phyloP scores from a whole-genome alignment of 169 alveolate genomes.

The Eimeria tenella region DNA sequence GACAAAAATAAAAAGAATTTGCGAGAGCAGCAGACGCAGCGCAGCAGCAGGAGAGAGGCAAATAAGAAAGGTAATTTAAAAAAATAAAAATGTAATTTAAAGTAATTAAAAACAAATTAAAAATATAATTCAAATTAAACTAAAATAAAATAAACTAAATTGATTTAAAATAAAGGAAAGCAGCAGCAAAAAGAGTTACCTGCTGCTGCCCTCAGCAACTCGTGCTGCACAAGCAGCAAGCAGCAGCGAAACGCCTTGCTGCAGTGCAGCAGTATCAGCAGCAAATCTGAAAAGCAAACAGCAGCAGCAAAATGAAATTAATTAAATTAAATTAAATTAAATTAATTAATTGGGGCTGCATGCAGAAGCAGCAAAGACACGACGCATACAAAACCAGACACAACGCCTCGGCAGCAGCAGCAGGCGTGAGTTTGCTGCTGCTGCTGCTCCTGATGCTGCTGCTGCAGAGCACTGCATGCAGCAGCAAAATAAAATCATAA shows the following conservation, averaged over 20 bases:
- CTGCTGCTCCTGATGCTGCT: too few relatives aligned
- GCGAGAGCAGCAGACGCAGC: not conserved
- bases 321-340: too few relatives aligned
- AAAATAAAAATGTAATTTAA: not conserved
- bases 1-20: not conserved
- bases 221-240: not conserved
- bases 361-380: too few relatives aligned
- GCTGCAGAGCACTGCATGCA: too few relatives aligned
- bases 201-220: not conserved
- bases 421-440: too few relatives aligned
- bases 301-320: not conserved
- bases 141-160: not conserved
- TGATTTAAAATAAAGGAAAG: not conserved
- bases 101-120: too few relatives aligned
- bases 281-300: not conserved
- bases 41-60: not conserved
- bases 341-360: too few relatives aligned
- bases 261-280: too few relatives aligned
- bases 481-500: too few relatives aligned
- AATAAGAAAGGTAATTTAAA: too few relatives aligned
- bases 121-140: not conserved
- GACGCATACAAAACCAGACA: not conserved
- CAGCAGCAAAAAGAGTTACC: not conserved
- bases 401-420: not conserved
- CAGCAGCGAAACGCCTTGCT: not conserved